These are phyloP conservation scores for Monosporascus cannonballus DNA, from an alignment of 2,329 filamentous ascomycete species.

Conservation along the genomic window DNA sequence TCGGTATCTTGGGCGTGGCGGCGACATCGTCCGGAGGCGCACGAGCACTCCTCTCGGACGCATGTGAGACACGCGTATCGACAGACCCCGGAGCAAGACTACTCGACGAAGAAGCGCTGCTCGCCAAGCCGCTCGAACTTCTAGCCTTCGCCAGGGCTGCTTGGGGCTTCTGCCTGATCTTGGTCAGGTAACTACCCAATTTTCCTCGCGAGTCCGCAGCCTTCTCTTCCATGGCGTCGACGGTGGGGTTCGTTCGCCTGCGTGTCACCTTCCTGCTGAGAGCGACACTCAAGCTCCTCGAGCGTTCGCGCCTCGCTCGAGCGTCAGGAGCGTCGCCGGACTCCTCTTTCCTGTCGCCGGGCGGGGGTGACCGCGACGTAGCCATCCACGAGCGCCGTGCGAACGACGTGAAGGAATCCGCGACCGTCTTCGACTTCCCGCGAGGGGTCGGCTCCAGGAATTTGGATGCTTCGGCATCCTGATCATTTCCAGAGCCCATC, in stretches of 20 bases:
- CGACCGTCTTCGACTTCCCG: slow-evolving; percentile 32
- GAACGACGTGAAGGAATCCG: slow-evolving; percentile 44
- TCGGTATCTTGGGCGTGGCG: slow-evolving; percentile 8
- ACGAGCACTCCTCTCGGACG: slow-evolving; percentile 26
- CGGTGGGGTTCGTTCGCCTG: slow-evolving; percentile 24
- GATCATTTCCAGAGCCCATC: slow-evolving; percentile 1
- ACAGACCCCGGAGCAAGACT: slow-evolving; percentile 38
- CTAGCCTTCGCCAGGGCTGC: slow-evolving; percentile 34
- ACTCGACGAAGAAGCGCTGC: slow-evolving; percentile 41
- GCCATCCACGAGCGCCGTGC: slow-evolving; percentile 47
- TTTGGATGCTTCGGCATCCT: slow-evolving; percentile 9
- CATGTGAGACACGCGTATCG: slow-evolving; percentile 24
- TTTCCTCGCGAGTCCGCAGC: slow-evolving; percentile 30
- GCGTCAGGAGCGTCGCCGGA: slow-evolving; percentile 14
- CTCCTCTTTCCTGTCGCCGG: slow-evolving; percentile 27
- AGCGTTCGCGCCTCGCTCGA: slow-evolving; percentile 16
- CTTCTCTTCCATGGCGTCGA: slow-evolving; percentile 23
- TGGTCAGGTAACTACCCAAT: slow-evolving; percentile 39
- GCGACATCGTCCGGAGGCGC: slow-evolving; percentile 23
- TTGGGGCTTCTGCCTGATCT: slow-evolving; percentile 42
- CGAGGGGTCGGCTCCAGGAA: slow-evolving; percentile 22
- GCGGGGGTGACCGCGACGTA: slow-evolving; percentile 43
- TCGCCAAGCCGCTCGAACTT: slow-evolving; percentile 26
- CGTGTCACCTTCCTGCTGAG: slow-evolving; percentile 23
- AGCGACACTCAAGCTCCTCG: slow-evolving; percentile 24